Evolutionary conservation across 495 filamentous ascomycete species (phyloP), one percentile per base, ranked within the genome.

Genomic region (Penicillium egyptiacum): DNA sequence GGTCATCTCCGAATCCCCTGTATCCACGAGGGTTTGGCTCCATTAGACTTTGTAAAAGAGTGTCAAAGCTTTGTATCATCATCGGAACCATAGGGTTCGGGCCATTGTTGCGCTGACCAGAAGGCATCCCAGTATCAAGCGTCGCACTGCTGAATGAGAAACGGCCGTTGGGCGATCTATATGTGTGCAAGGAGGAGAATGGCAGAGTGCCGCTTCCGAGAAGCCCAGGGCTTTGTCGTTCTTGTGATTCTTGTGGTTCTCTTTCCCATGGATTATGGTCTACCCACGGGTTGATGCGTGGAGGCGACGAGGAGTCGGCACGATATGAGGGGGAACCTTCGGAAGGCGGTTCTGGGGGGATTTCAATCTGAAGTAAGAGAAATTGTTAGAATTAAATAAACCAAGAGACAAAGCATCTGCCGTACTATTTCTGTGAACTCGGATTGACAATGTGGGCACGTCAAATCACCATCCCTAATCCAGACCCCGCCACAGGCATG

Each of bases 351-450:
- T 75, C 77, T 25, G 67, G 62, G 5, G 70, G 67, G n/a, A 72
- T 77, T 60, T 75, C 71, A 31, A 70, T 70, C 70, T 75, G 19
- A 26, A 28, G 10, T 7, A 45, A 43, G 16, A 11, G 2, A 70
- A 64, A 17, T 17, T 45, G 11, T 26, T 5, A 26, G 20, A 22
- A 54, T 53, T 20, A 4, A 70, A 65, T 75, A 79, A 35, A 23
- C 26, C 17, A 20, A 41, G 7, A 26, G n/a, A 3, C 28, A 47
- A 44, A 47, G 19, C 12, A 54, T 44, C 19, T 12, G 22, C 62
- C 70, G 31, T 68, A 77, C 92, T 56, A 96, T 93, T 74, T 98
- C 91, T 7, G 83, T 88, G 67, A 89, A 85, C 6, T 95, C 89
- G n/a, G 83, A 82, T 12, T 78, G 56, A 66, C 94, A 98, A 8